These are phyloP conservation scores for Alternaria brassicae DNA, from an alignment of 2,329 filamentous ascomycete species.

Conservation along the genomic window DNA sequence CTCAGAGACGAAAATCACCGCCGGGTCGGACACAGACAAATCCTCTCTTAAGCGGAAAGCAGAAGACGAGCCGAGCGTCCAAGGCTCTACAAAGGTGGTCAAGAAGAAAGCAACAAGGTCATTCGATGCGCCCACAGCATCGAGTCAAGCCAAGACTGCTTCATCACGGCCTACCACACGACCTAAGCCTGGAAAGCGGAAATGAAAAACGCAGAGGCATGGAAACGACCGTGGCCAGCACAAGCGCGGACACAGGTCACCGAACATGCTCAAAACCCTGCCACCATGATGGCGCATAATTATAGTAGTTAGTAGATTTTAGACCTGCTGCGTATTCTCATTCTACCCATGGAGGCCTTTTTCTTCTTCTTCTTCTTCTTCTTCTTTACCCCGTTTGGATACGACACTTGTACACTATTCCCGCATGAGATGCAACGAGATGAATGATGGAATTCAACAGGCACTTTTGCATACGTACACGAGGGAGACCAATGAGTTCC, in stretches of 20 bases:
- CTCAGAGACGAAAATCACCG: conserved; percentile 5
- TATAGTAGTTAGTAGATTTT: neutral
- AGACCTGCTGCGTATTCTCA: neutral
- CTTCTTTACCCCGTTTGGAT: neutral
- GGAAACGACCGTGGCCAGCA: neutral
- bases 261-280: no score
- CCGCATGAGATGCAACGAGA: neutral
- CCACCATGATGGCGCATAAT: no score
- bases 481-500: neutral
- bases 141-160: conserved; percentile 41
- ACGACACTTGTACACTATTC: neutral
- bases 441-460: neutral
- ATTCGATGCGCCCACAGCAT: conserved; percentile 48
- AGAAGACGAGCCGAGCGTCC: conserved; percentile 21
- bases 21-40: conserved; percentile 8
- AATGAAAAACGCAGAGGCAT: neutral
- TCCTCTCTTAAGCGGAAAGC: conserved; percentile 46
- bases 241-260: no score
- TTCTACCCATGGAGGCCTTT: neutral
- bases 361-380: neutral
- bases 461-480: neutral
- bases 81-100: conserved; percentile 19
- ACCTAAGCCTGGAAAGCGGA: neutral
- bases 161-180: conserved; percentile 24
- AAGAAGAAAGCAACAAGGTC: conserved; percentile 43